A percentile compares a stretch with the other conserved stretches of the same genome.
These are phyloP conservation scores for Wallacemonas collosoma DNA, from an alignment of 208 protist species.

Conservation along the genomic window DNA sequence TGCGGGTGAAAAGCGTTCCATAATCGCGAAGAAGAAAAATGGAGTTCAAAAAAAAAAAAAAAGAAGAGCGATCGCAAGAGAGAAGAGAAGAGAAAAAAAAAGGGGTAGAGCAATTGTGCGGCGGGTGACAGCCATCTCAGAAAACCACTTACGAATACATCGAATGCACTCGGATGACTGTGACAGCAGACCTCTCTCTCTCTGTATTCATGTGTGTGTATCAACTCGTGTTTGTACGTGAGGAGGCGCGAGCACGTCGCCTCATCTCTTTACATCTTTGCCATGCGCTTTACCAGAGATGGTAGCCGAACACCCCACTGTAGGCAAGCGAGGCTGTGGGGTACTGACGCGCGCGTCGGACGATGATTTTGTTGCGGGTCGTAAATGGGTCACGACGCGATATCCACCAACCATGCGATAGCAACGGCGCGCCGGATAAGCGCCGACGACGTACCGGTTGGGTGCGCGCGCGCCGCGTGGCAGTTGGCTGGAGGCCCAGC, in stretches of 20 bases:
- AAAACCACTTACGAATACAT: too few relatives aligned
- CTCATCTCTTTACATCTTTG: not conserved
- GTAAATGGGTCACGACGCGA: slow-evolving; percentile 9
- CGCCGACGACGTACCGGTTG: slow-evolving; percentile 1
- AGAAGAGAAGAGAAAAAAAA: not conserved
- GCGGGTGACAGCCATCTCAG: too few relatives aligned
- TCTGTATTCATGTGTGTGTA: too few relatives aligned
- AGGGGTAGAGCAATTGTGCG: not conserved
- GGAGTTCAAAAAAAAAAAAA: not conserved
- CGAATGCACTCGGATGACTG: too few relatives aligned
- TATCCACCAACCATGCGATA: not conserved
- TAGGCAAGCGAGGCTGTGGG: slow-evolving; percentile 5
- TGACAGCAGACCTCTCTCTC: too few relatives aligned
- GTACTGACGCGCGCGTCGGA: not conserved
- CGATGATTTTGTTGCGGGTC: slow-evolving; percentile 14
- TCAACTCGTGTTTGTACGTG: not conserved
- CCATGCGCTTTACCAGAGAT: not conserved
- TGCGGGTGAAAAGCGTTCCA: too few relatives aligned
- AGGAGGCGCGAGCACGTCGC: not conserved
- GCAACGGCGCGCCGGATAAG: not conserved
- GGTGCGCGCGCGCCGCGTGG: not conserved
- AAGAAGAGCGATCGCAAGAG: not conserved
- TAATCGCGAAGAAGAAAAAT: not conserved
- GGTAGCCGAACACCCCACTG: not conserved
- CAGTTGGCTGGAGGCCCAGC: not conserved